Evolutionary conservation across 257 asterid species (phyloP).

Genomic region (Agastache rugosa): DNA sequence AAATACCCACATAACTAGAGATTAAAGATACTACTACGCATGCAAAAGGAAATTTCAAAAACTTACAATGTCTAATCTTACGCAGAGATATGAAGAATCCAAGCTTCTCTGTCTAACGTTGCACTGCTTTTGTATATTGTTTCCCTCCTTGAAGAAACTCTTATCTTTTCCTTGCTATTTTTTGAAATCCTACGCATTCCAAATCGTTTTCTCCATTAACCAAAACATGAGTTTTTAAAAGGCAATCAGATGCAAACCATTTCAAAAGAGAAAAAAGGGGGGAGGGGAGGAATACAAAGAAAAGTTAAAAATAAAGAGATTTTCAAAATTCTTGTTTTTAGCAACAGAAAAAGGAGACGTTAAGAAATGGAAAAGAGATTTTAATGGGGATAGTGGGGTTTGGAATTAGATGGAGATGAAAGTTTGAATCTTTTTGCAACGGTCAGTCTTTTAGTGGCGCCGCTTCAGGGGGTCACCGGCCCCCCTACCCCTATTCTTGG

Average conservation of each 20-base stretch:
- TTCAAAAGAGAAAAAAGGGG: conserved; percentile 14
- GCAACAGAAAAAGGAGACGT: conserved; percentile 37
- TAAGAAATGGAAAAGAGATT: conserved; percentile 30
- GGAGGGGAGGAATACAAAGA: neutral
- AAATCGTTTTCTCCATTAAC: conserved; percentile 4
- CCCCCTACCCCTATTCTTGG: neutral
- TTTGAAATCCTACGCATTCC: conserved; percentile 14
- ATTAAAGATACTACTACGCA: neutral
- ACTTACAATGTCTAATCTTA: conserved; percentile 35
- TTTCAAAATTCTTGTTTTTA: conserved; percentile 23
- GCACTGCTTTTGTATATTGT: too few species aligned
- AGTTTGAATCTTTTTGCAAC: conserved; percentile 46
- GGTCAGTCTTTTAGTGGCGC: conserved; percentile 58
- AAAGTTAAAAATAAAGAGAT: neutral
- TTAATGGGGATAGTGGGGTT: conserved; percentile 38
- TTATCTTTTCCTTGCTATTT: neutral
- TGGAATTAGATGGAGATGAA: conserved; percentile 27
- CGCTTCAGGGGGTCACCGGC: conserved; percentile 31
- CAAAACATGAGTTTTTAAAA: conserved; percentile 7
- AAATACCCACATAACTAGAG: conserved; percentile 27
- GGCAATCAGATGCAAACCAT: neutral
- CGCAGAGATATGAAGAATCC: conserved; percentile 14
- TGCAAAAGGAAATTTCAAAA: neutral
- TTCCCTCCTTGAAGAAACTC: conserved; percentile 20
- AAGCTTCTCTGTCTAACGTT: conserved; percentile 7